phyloP scores from a whole-genome alignment of 306 rosid genomes.

The Pyrus communis region DNA sequence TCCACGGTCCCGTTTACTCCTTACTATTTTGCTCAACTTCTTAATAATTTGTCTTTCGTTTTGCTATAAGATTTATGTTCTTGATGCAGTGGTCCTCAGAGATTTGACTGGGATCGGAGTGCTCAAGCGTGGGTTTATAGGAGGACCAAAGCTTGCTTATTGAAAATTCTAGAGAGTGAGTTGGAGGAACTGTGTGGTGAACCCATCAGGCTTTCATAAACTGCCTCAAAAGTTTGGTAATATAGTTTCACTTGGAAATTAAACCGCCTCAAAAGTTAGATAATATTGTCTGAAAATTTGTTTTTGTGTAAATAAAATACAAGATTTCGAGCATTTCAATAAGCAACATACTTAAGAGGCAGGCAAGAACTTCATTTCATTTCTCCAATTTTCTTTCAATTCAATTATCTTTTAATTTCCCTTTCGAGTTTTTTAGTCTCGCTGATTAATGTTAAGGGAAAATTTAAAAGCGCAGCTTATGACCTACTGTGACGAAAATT shows the following conservation, averaged over 20 bases:
- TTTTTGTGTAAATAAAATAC: background rate
- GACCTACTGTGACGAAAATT: background rate
- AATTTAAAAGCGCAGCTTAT: background rate
- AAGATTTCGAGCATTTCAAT: background rate
- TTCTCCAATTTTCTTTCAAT: background rate
- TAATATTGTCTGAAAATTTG: background rate
- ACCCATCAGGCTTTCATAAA: slow-evolving; percentile 51
- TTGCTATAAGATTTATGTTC: slow-evolving; percentile 1
- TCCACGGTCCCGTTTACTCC: background rate
- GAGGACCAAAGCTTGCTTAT: slow-evolving; percentile 57
- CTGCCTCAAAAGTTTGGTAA: background rate
- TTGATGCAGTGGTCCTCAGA: slow-evolving; percentile 72
- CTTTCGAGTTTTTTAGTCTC: too few species aligned
- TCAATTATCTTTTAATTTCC: background rate
- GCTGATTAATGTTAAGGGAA: background rate
- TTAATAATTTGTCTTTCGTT: background rate
- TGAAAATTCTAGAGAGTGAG: slow-evolving; percentile 50
- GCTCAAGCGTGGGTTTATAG: slow-evolving; percentile 71
- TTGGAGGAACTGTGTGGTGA: slow-evolving; percentile 65
- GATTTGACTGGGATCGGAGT: slow-evolving; percentile 81
- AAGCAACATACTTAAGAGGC: background rate
- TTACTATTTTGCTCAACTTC: background rate
- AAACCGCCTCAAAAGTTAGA: too few species aligned
- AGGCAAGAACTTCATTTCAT: background rate
- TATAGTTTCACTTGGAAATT: background rate